Conservation (phyloP, 129 eudicot genomes). For the Mikania micrantha region DNA sequence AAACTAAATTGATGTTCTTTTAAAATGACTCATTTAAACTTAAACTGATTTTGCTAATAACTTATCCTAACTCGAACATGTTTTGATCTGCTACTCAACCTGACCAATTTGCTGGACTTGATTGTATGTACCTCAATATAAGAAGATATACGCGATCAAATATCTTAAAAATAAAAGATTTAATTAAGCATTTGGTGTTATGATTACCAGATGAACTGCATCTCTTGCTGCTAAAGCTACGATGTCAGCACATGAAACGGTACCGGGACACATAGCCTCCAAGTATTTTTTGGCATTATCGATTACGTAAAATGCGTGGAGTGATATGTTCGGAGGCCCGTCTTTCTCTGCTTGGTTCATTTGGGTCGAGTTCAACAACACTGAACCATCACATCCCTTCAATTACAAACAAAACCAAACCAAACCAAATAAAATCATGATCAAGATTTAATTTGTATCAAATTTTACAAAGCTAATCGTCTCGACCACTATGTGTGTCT, state of each 20-base stretch:
- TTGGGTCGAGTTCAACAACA: conserved; percentile 34
- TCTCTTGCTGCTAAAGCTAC: conserved; percentile 47
- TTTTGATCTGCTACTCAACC: too few relatives aligned
- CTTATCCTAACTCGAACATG: too few relatives aligned
- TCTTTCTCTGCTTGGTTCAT: conserved; percentile 41
- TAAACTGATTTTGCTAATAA: too few relatives aligned
- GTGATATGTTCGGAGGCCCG: conserved; percentile 41
- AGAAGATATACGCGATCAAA: too few relatives aligned
- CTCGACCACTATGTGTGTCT: too few relatives aligned
- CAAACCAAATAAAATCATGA: background rate
- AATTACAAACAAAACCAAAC: background rate
- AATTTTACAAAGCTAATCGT: too few relatives aligned
- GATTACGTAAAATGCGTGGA: conserved; percentile 37
- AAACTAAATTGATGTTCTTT: too few relatives aligned
- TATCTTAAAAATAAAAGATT: background rate
- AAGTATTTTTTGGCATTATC: conserved; percentile 33
- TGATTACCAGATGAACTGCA: conserved; percentile 40
- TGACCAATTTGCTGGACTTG: too few relatives aligned
- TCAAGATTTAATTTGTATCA: background rate
- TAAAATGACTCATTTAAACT: too few relatives aligned
- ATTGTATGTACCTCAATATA: too few relatives aligned
- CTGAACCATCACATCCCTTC: conserved; percentile 50
- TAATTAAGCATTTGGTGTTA: too few relatives aligned
- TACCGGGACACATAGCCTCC: conserved; percentile 36
- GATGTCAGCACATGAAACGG: conserved; percentile 41